Evolutionary conservation across 345 rosid species (phyloP), one percentile per base, ranked within the genome.

Genomic region (Diplotaxis tenuifolia): DNA sequence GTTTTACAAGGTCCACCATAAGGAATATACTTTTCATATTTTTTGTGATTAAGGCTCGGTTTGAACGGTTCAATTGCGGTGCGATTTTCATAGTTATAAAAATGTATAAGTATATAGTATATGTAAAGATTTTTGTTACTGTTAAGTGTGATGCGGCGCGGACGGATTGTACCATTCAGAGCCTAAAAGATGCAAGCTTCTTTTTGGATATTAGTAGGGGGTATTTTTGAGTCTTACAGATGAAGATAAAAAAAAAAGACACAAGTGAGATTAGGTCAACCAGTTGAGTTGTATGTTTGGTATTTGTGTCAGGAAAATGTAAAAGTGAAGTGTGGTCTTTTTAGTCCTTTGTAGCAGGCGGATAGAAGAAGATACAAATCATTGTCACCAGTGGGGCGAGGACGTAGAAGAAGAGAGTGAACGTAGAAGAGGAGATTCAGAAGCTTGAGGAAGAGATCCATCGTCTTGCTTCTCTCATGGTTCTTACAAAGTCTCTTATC

Each of bases 401-500:
- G 6, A 28, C 31, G 31, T 28, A 28, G 31, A 28, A 23, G 25
- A n/a, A n/a, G n/a, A 77, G 70, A 73, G 77, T 94, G 98, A 91
- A 89, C 75, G 96, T 94, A 47, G 97, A 86, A 50, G 97, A 91
- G 79, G 98, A 94, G 81, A 87, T 91, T 9, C 86, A 71, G 77
- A 81, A 89, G 67, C 95, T 94, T 68, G 86, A 83, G 75, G 93
- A 87, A 70, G 98, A 91, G 83, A 91, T 91, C 75, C 86, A 84
- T 29, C 84, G 97, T 79, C 88, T 89, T 10, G 97, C 96, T 64
- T 83, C 79, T 72, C 67, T 73, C 75, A 91, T 88, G 98, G 96
- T 38, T 91, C 98, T 72, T 94, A 83, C 86, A 89, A 86, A 95
- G 97, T 81, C 40, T 29, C n/a, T n/a, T n/a, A n/a, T 74, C 7